These are phyloP conservation scores for Albifimbria verrucaria DNA, from an alignment of 2,329 filamentous ascomycete species.

Conservation along the genomic window DNA sequence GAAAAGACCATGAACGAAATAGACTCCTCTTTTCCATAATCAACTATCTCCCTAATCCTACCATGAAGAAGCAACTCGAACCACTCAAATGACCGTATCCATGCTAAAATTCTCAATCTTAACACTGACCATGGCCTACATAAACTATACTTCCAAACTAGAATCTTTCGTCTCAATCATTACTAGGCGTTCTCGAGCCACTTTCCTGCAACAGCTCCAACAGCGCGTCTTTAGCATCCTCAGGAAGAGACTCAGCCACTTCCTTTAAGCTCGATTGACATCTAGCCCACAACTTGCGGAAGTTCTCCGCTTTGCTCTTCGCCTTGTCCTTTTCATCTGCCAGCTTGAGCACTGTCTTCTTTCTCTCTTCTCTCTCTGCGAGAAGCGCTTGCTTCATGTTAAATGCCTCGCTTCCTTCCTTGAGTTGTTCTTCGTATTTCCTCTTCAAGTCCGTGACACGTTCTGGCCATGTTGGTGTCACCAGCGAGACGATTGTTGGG, in stretches of 20 bases:
- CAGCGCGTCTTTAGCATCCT: too few relatives aligned
- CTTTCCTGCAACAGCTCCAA: too few relatives aligned
- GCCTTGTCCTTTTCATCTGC: constrained; percentile 7
- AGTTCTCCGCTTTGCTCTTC: constrained; percentile 6
- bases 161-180: too few relatives aligned
- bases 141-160: too few relatives aligned
- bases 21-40: too few relatives aligned
- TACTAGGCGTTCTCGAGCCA: too few relatives aligned
- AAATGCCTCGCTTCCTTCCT: constrained; percentile 14
- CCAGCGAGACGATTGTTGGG: constrained; percentile 35
- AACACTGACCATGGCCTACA: too few relatives aligned
- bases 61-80: too few relatives aligned
- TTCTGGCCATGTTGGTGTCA: constrained; percentile 25
- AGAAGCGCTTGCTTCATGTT: constrained; percentile 12
- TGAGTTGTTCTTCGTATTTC: constrained; percentile 18
- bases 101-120: too few relatives aligned
- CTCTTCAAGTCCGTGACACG: constrained; percentile 29
- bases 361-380: constrained; percentile 14
- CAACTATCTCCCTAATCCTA: too few relatives aligned
- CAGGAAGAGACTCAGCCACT: background rate
- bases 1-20: too few relatives aligned
- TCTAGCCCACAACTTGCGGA: background rate
- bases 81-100: too few relatives aligned
- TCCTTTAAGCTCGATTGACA: background rate
- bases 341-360: constrained; percentile 4